phyloP scores from a whole-genome alignment of 495 filamentous ascomycete genomes.

The Penicillium steckii region DNA sequence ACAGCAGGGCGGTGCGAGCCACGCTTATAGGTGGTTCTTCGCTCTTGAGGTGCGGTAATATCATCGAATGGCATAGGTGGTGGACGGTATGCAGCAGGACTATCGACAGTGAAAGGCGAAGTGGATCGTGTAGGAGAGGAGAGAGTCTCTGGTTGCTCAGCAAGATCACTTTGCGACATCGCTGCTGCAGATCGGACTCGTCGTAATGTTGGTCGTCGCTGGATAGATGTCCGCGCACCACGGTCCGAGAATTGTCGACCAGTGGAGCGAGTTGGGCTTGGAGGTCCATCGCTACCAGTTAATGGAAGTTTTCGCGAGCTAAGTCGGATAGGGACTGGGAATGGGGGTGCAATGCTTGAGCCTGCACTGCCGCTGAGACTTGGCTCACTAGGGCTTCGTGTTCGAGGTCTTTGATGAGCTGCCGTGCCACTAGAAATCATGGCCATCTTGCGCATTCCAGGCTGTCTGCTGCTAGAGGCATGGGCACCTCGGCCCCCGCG shows the following conservation, averaged over 20 bases:
- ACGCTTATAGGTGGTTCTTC: conserved; percentile 15
- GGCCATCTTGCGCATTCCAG: conserved; percentile 61
- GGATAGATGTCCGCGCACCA: conserved; percentile 28
- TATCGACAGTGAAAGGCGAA: conserved; percentile 65
- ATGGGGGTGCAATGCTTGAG: conserved; percentile 61
- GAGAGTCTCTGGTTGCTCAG: conserved; percentile 50
- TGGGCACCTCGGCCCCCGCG: background rate
- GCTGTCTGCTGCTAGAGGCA: conserved; percentile 38
- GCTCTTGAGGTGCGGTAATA: conserved; percentile 55
- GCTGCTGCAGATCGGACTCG: conserved; percentile 81
- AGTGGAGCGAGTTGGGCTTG: conserved; percentile 69
- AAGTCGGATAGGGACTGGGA: conserved; percentile 85
- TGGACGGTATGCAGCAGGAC: conserved; percentile 51
- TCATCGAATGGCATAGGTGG: conserved; percentile 75
- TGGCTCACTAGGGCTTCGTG: conserved; percentile 73
- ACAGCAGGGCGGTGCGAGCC: conserved; percentile 18
- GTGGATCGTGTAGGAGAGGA: conserved; percentile 66
- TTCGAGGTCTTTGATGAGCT: conserved; percentile 61
- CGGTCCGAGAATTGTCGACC: conserved; percentile 44
- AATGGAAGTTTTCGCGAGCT: conserved; percentile 78
- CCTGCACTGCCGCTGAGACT: conserved; percentile 52
- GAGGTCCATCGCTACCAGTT: conserved; percentile 72
- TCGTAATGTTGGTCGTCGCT: conserved; percentile 55
- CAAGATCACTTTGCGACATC: conserved; percentile 51
- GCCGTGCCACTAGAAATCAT: conserved; percentile 76